Base-by-base conservation (phyloP, 176 grass and related monocot species). In the Phragmites australis region DNA sequence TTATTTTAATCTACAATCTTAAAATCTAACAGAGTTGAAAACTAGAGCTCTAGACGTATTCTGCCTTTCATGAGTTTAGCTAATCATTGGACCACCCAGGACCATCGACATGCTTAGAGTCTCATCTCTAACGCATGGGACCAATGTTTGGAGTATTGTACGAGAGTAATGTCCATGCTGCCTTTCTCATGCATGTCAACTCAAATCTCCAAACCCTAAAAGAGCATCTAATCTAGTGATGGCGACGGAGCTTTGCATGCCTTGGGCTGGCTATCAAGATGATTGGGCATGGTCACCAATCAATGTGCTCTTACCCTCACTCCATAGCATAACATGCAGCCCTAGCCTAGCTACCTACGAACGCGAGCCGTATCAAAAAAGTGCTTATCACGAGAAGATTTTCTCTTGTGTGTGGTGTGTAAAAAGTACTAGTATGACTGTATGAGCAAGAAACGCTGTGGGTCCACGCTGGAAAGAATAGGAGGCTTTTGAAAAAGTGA, bases 221-320 rank as follows among this genome's bases (percentile, higher is more conserved):
- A 83, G 43, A 23, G 86, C 41, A 78, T 82, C 79, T 87, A 52
- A 84, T 83, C 68, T 43, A 79, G 68, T 74, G 81, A 83, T 73
- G 30, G 50, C 23, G 86, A 84, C 54, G 50, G 75, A 49, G 12
- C 75, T 26, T 62, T 2, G 34, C 34, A 30, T 55, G 68, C 29
- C 74, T 42, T 45, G 30, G 43, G 58, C 58, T 34, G 29, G 13
- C 17, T 65, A 74, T 23, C 41, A 26, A 27, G 70, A 75, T 45
- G 75, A 80, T 61, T 61, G 48, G 72, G 23, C 39, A 26, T 80
- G 44, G 70, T 32, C 63, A 14, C 78, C 63, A 76, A 62, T 59
- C 51, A 66, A 68, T 68, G 62, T 68, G 72, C 74, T 64, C 23
- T 71, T 72, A 73, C 74, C 69, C 86, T 67, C 73, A 49, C 40